phyloP scores from a whole-genome alignment of 495 filamentous ascomycete genomes.

The Achaetomiella virescens region DNA sequence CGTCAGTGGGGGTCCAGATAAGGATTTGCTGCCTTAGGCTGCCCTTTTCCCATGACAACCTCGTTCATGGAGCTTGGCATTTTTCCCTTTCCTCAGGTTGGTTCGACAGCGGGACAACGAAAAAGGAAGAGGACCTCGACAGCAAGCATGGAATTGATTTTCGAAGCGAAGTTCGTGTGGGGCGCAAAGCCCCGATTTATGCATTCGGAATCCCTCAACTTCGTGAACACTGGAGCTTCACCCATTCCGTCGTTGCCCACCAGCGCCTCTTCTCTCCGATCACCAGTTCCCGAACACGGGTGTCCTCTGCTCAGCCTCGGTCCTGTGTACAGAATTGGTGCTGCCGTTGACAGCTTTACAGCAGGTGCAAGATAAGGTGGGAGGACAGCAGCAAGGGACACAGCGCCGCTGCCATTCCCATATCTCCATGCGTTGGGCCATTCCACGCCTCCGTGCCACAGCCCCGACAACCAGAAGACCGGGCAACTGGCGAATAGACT shows the following conservation, averaged over 20 bases:
- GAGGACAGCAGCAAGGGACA: no score
- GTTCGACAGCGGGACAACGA: no score
- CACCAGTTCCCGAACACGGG: no score
- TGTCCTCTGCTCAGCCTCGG: no score
- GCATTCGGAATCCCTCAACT: background rate
- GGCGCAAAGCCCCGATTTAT: background rate
- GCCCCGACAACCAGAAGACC: no score
- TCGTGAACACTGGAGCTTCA: conserved; percentile 5
- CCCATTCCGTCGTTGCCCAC: conserved; percentile 4
- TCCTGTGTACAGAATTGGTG: no score
- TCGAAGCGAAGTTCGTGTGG: conserved; percentile 1
- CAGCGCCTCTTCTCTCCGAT: background rate
- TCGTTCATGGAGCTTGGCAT: conserved; percentile 9
- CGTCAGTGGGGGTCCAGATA: conserved; percentile 32
- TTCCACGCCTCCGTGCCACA: no score
- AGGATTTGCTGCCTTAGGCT: conserved; percentile 23
- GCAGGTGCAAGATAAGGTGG: no score
- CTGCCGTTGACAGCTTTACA: no score
- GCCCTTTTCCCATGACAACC: background rate
- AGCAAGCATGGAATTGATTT: background rate
- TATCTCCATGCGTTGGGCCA: no score
- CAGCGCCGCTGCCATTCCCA: no score
- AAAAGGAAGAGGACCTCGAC: background rate
- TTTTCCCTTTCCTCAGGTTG: background rate
- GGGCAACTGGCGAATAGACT: no score